Evolutionary conservation across 345 rosid genomes (phyloP), one percentile per base, ranked within the genome.

Genomic region (Euphorbia pulcherrima): DNA sequence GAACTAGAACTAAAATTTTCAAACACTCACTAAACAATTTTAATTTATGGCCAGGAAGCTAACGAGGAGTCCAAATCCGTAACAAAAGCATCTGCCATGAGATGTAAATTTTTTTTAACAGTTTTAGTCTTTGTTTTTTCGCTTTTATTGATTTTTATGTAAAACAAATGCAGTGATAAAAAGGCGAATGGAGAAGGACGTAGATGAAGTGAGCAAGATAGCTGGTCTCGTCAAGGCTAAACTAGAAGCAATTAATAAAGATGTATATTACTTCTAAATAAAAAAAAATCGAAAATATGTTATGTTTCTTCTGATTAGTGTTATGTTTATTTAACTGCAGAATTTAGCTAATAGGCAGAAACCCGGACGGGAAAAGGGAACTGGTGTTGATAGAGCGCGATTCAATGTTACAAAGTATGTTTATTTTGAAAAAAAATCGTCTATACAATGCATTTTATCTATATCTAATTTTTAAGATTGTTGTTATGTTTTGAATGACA

Each of bases 1-100:
- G n/a, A 59, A 35, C 12, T 21, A 21, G 28, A 41, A 7, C 21
- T 48, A n/a, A 48, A 48, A 12, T 48, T 17, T 48, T 48, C 20
- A 16, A 0, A 16, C 2, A 2, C 18, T 13, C 5, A 48, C 4
- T 28, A 53, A 61, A 52, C 30, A 28, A 63, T 28, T 4, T 64
- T 13, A 44, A 61, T 59, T 55, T 68, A 54, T 41, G 17, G 39
- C 55, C 87, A 93, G 98, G 96, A 92, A 65, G 90, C 97, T 47
- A 92, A 93, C 40, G 98, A 93, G 84, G 97, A 90, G 54, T 88
- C 98, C 1, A 93, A 90, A 71, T 77, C 97, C 30, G 94, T 93
- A 18, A 93, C 98, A 68, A 93, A 90, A 73, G 98, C 94, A 65
- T 87, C 94, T 65, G 87, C 93, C 35, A 90, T 93, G 98, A 93